Percentiles rank a stretch among this genome's conserved stretches.
These are phyloP conservation scores for Pseudocercospora macadamiae DNA, from an alignment of 2,329 filamentous ascomycete genomes.

Conservation along the genomic window DNA sequence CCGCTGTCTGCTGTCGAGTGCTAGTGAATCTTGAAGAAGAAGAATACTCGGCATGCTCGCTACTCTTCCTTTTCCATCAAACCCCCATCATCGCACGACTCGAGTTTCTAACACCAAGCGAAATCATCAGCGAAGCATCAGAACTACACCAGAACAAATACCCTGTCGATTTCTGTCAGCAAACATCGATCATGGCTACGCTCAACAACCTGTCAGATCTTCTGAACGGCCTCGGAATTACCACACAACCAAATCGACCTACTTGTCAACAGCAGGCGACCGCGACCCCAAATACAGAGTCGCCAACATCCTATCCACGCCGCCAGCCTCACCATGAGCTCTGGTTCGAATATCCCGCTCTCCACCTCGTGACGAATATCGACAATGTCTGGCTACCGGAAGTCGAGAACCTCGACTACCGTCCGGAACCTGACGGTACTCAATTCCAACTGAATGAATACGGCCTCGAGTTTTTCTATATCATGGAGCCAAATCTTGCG, in stretches of 20 bases:
- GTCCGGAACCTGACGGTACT: conserved; percentile 1
- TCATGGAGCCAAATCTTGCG: not conserved
- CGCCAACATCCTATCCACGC: not conserved
- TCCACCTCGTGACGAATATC: conserved; percentile 10
- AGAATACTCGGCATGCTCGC: too few species aligned
- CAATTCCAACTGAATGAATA: conserved; percentile 8
- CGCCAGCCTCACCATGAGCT: conserved; percentile 14
- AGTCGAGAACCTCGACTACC: conserved; percentile 5
- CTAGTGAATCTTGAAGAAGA: too few species aligned
- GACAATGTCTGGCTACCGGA: conserved; percentile 9
- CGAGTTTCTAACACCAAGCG: too few species aligned
- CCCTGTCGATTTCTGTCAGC: too few species aligned
- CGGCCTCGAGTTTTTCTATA: conserved; percentile 1
- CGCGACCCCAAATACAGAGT: not conserved
- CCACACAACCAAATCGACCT: not conserved
- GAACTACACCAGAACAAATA: not conserved
- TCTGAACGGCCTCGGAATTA: not conserved
- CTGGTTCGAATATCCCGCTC: conserved; percentile 11
- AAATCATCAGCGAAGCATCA: not conserved
- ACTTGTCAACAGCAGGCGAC: not conserved
- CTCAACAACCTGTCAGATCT: not conserved
- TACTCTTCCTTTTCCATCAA: too few species aligned
- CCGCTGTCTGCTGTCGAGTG: too few species aligned
- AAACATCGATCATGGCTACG: not conserved
- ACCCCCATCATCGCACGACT: too few species aligned